Evolutionary conservation across 306 rosid species (phyloP), one percentile per base, ranked within the genome.

Genomic region (Cicer pinnatifidum): DNA sequence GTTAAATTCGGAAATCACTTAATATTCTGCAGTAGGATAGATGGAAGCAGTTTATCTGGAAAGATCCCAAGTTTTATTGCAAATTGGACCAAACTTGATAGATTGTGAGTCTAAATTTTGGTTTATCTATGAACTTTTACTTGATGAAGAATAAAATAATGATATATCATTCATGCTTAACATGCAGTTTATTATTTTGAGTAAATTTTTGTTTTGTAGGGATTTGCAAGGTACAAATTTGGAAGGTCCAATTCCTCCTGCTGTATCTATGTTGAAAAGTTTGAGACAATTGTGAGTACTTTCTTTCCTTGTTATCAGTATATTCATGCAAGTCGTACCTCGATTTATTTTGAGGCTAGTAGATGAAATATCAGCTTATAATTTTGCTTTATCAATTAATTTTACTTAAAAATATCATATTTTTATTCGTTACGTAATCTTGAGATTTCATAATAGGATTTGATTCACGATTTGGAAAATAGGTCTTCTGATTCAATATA

Each of bases 231-330:
- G 97, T 38, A 89, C 96, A 50, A 73, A 82, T 12, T 78, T 89
- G 93, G 91, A 83, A 73, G 90, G 84, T 15, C 91, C 97, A 2
- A 72, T 91, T 82, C 98, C 96, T 66, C 64, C 74, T 8, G 69
- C 35, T 33, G 71, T 90, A 71, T 86, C 90, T 13, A 15, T 41
- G 33, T 75, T 93, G 84, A 84, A 46, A 80, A 65, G 23, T 20
- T 76, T 90, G 81, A 70, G 69, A 4, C 2, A 76, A 17, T 35
- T 93, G 97, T 93, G 77, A 93, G 98, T 38, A 9, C 65, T 69
- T 65, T 47, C 19, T 6, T 4, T 5, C 44, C 17, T 17, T 5
- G 0, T 53, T 53, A 16, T 53, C 33, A 8, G 33, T 53, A 53
- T 17, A 23, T 3, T 52, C 54, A 48, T 11, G 54, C 17, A 5